Percentiles rank a stretch among this genome's conserved stretches.
phyloP scores from a whole-genome alignment of 2,329 filamentous ascomycete genomes.

The Colletotrichum limetticola region DNA sequence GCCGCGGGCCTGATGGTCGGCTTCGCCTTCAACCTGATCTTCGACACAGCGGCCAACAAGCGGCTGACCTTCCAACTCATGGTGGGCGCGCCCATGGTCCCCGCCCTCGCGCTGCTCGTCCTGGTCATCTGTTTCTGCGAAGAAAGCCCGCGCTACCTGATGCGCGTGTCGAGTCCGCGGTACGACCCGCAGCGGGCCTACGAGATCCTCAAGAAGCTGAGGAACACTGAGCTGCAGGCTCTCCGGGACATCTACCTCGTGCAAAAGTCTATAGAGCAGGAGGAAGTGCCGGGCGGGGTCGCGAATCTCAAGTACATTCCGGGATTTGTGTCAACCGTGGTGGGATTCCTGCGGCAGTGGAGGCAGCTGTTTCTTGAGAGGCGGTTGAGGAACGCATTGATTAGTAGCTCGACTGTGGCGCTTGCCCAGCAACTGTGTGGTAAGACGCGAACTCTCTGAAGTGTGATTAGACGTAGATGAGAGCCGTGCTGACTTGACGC shows the following conservation, averaged over 20 bases:
- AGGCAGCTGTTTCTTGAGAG: constrained; percentile 42
- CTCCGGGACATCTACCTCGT: constrained; percentile 54
- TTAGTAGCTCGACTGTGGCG: constrained; percentile 45
- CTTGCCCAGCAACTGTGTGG: constrained; percentile 47
- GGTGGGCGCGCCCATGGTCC: constrained; percentile 48
- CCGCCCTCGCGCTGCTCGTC: constrained; percentile 46
- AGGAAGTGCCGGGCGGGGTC: constrained; percentile 21
- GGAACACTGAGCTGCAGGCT: constrained; percentile 54
- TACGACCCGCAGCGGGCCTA: constrained; percentile 48
- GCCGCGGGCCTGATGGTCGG: constrained; percentile 50
- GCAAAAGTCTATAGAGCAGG: constrained; percentile 44
- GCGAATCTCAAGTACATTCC: background rate
- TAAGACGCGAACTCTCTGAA: background rate
- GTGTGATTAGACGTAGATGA: background rate
- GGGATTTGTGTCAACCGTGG: constrained; percentile 33
- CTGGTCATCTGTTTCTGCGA: constrained; percentile 49
- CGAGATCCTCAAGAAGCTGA: constrained; percentile 45
- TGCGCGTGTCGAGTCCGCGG: constrained; percentile 47
- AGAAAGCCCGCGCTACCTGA: constrained; percentile 53
- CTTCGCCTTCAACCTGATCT: constrained; percentile 50
- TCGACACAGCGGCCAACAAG: constrained; percentile 37
- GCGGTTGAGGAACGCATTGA: constrained; percentile 45
- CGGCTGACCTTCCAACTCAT: constrained; percentile 43
- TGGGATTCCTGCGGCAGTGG: constrained; percentile 43
- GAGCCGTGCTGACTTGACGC: background rate